Percentiles rank a stretch among this genome's conserved stretches.
Conservation (phyloP, 2,329 filamentous ascomycete species). For the Akanthomyces dipterigenus region DNA sequence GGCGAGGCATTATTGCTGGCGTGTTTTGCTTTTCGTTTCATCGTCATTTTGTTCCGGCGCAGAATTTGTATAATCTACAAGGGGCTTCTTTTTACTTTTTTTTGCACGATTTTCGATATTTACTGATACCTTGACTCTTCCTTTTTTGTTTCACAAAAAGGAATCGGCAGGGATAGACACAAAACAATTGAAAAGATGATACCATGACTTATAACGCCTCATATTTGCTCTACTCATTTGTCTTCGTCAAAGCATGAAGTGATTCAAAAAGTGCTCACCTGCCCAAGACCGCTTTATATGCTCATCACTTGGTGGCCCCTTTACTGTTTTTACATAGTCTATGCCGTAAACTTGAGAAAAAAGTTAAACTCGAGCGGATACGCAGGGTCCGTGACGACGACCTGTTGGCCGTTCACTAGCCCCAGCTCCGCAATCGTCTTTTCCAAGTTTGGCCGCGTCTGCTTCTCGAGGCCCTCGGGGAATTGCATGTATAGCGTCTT, state of each 20-base stretch:
- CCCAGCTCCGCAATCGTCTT: constrained; percentile 70
- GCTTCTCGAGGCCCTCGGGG: constrained; percentile 73
- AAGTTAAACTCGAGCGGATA: constrained; percentile 66
- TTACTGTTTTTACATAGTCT: neutral
- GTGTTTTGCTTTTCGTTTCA: constrained; percentile 6
- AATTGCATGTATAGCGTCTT: constrained; percentile 88
- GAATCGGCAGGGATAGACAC: neutral
- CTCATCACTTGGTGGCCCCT: neutral
- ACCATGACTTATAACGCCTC: neutral
- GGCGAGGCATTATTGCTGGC: neutral
- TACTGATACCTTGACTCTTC: constrained; percentile 4
- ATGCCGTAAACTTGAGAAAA: constrained; percentile 40
- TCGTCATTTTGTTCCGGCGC: constrained; percentile 1
- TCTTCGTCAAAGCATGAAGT: neutral
- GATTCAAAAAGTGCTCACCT: neutral
- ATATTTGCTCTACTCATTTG: neutral
- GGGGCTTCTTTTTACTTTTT: neutral
- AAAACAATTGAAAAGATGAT: constrained; percentile 8
- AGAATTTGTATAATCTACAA: constrained; percentile 11
- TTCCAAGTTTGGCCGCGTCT: constrained; percentile 74
- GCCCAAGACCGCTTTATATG: neutral
- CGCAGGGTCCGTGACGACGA: constrained; percentile 88
- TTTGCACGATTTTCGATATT: constrained; percentile 8
- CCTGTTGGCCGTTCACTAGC: constrained; percentile 72
- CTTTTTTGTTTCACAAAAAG: neutral